These are phyloP conservation scores for Emmonsia crescens DNA, from an alignment of 2,329 filamentous ascomycete genomes.

Conservation along the genomic window DNA sequence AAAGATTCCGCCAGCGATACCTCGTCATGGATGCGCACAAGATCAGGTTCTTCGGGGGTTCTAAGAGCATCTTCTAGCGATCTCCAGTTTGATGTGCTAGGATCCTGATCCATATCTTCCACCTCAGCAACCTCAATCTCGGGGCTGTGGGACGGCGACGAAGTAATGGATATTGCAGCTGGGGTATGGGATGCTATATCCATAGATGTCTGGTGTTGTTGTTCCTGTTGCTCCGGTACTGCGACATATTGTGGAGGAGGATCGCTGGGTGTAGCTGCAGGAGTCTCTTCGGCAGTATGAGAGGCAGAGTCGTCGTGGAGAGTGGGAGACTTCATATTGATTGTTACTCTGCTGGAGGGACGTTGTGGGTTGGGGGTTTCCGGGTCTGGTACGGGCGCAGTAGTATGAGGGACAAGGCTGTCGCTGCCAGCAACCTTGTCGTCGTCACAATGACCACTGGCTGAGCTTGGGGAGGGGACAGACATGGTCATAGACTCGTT, in stretches of 20 bases:
- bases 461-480: slow-evolving; percentile 14
- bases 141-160: slow-evolving; percentile 35
- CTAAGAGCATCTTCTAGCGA: slow-evolving; percentile 26
- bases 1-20: slow-evolving; percentile 27
- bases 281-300: slow-evolving; percentile 11
- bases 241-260: not conserved
- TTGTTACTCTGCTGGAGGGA: slow-evolving; percentile 37
- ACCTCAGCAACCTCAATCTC: slow-evolving; percentile 40
- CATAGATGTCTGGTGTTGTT: not conserved
- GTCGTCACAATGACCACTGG: slow-evolving; percentile 1
- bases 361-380: slow-evolving; percentile 21
- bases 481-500: slow-evolving; percentile 28
- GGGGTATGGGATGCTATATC: slow-evolving; percentile 13
- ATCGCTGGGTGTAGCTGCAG: not conserved
- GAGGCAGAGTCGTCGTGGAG: slow-evolving; percentile 13
- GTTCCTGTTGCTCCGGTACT: slow-evolving; percentile 6
- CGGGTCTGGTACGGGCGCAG: slow-evolving; percentile 13
- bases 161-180: slow-evolving; percentile 31
- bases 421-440: not conserved
- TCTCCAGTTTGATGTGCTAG: slow-evolving; percentile 35
- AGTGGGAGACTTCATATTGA: slow-evolving; percentile 35
- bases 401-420: slow-evolving; percentile 7
- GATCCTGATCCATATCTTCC: slow-evolving; percentile 40
- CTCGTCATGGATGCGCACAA: slow-evolving; percentile 27
- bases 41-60: slow-evolving; percentile 21